A percentile compares a stretch with the other conserved stretches of the same genome.
phyloP scores from a whole-genome alignment of 1,284 basidiomycete species.

The Apiotrichum siamense region DNA sequence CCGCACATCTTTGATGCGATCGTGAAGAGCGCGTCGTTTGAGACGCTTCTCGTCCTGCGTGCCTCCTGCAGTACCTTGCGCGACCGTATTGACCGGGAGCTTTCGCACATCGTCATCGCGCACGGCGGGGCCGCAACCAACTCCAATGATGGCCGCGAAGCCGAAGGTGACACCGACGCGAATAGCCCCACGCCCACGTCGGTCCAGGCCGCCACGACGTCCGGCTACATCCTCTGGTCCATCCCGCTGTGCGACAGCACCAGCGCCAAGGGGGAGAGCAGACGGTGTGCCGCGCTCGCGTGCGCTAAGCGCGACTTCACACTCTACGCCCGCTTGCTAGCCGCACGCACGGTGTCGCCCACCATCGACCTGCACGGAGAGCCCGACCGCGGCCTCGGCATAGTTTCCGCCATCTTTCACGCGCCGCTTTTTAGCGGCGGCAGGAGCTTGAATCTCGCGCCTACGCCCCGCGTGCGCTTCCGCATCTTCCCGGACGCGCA shows the following conservation, averaged over 20 bases:
- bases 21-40: neutral
- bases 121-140: neutral
- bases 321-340: neutral
- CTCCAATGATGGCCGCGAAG: no score
- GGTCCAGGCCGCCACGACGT: neutral
- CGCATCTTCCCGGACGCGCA: neutral
- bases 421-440: neutral
- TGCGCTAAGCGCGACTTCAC: neutral
- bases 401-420: neutral
- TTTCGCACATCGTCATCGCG: neutral
- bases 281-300: no score
- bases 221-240: neutral
- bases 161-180: no score
- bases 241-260: neutral
- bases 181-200: no score
- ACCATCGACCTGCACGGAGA: neutral
- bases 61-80: neutral
- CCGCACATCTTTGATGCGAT: neutral
- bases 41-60: neutral
- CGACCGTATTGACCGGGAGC: neutral
- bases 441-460: no score
- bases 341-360: neutral
- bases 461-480: neutral
- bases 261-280: no score
- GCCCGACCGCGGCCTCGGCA: neutral